A percentile compares a stretch with the other conserved stretches of the same genome.
Evolutionary conservation across 169 alveolate genomes (phyloP).

Genomic region (Perkinsus chesapeaki): DNA sequence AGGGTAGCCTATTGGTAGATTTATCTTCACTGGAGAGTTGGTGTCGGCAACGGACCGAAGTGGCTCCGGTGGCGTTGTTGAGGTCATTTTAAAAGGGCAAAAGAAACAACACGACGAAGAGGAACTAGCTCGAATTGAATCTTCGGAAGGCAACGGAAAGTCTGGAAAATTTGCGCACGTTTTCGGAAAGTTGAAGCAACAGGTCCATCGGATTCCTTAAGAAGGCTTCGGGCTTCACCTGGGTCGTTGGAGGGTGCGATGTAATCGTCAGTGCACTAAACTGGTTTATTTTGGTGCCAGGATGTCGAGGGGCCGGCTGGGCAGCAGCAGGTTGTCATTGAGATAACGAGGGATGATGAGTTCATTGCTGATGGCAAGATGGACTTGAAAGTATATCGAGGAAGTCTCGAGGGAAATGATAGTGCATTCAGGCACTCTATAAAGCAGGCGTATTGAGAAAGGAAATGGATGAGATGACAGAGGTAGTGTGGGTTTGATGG

Average conservation of each 20-base stretch:
- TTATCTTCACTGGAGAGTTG: background rate
- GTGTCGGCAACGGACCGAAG: background rate
- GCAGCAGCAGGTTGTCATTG: background rate
- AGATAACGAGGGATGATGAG: background rate
- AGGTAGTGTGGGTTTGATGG: background rate
- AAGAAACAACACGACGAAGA: background rate
- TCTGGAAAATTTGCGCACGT: too few species aligned
- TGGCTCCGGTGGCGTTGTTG: background rate
- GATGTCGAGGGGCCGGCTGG: background rate
- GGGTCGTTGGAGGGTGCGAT: background rate
- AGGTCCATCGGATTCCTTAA: background rate
- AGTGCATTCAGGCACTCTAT: background rate
- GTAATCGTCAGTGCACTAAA: background rate
- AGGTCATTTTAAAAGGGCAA: background rate
- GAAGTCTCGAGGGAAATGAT: background rate
- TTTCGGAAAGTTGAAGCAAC: too few species aligned
- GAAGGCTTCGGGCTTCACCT: background rate
- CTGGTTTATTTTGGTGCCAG: background rate
- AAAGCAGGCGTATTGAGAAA: background rate
- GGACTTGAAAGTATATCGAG: background rate
- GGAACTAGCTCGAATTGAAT: background rate
- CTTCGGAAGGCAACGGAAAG: background rate
- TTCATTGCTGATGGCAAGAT: background rate
- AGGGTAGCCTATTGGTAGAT: background rate
- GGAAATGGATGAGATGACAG: background rate